A percentile compares a stretch with the other conserved stretches of the same genome.
Conservation (phyloP, 1,284 basidiomycete genomes). For the Moniliophthora roreri region DNA sequence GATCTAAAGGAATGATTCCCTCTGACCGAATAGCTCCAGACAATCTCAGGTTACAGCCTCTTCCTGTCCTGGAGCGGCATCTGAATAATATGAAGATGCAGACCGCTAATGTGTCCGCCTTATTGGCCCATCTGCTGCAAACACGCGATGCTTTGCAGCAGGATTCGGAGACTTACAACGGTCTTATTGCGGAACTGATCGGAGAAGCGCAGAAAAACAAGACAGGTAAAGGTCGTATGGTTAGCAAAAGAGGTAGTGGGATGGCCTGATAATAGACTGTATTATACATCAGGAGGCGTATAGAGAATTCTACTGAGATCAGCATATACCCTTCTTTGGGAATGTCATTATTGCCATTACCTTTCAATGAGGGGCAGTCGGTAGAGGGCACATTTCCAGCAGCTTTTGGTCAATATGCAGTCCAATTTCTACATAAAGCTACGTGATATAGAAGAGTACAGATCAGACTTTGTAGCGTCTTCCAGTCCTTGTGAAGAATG, state of each 20-base stretch:
- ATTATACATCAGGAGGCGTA: too few relatives aligned
- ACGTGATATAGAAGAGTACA: not conserved
- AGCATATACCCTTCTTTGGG: too few relatives aligned
- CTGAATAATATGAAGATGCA: slow-evolving; percentile 66
- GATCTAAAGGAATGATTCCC: not conserved
- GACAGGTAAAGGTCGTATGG: slow-evolving; percentile 51
- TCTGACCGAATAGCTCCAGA: slow-evolving; percentile 43
- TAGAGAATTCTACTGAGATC: too few relatives aligned
- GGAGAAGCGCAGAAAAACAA: slow-evolving; percentile 80
- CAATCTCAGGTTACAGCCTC: slow-evolving; percentile 66
- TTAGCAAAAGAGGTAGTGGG: slow-evolving; percentile 52
- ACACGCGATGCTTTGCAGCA: slow-evolving; percentile 82
- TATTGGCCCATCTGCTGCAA: slow-evolving; percentile 81
- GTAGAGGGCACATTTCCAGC: too few relatives aligned
- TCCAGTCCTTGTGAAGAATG: slow-evolving; percentile 89
- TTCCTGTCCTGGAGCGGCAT: slow-evolving; percentile 63
- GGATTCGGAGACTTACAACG: slow-evolving; percentile 85
- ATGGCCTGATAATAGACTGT: slow-evolving; percentile 27
- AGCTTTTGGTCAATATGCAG: too few relatives aligned
- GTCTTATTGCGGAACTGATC: slow-evolving; percentile 79
- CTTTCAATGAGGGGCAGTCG: too few relatives aligned
- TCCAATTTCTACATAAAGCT: too few relatives aligned
- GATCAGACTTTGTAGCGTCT: slow-evolving; percentile 79
- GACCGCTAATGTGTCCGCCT: slow-evolving; percentile 69
- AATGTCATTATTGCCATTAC: too few relatives aligned